phyloP scores from a whole-genome alignment of 257 asterid genomes.

The Gentiana macrophylla region DNA sequence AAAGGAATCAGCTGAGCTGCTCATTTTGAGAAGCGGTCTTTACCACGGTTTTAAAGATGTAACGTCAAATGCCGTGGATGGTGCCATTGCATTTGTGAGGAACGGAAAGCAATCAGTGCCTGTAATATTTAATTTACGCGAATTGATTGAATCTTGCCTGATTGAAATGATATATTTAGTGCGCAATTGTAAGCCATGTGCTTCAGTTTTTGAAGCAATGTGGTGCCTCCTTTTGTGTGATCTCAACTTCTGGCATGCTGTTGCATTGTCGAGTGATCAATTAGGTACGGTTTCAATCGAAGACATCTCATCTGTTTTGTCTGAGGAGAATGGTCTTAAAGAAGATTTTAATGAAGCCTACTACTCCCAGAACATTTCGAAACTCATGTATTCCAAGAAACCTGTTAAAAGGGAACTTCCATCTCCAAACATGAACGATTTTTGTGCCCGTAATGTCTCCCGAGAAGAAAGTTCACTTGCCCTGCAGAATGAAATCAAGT shows the following conservation, averaged over 20 bases:
- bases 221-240: slow-evolving; percentile 66
- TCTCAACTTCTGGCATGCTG: slow-evolving; percentile 50
- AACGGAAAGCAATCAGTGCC: slow-evolving; percentile 9
- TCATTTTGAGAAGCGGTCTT: slow-evolving; percentile 43
- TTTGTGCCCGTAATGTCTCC: no score
- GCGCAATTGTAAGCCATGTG: slow-evolving; percentile 48
- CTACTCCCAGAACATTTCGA: no score
- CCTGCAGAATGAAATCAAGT: slow-evolving; percentile 36
- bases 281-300: slow-evolving; percentile 17
- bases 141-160: slow-evolving; percentile 48
- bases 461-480: slow-evolving; percentile 12
- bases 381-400: no score
- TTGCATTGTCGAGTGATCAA: slow-evolving; percentile 26
- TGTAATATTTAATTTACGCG: slow-evolving; percentile 36
- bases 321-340: no score
- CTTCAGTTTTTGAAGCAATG: slow-evolving; percentile 57
- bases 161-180: slow-evolving; percentile 72
- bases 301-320: slow-evolving; percentile 9
- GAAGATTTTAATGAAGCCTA: no score
- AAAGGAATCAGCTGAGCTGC: slow-evolving; percentile 49
- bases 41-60: slow-evolving; percentile 54
- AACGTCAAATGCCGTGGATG: slow-evolving; percentile 50
- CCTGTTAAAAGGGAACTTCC: no score
- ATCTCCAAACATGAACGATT: no score
- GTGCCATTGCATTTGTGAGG: slow-evolving; percentile 49